Base-by-base conservation (phyloP, 192 early-diverging fungal genomes). In the Endogone sp. region DNA sequence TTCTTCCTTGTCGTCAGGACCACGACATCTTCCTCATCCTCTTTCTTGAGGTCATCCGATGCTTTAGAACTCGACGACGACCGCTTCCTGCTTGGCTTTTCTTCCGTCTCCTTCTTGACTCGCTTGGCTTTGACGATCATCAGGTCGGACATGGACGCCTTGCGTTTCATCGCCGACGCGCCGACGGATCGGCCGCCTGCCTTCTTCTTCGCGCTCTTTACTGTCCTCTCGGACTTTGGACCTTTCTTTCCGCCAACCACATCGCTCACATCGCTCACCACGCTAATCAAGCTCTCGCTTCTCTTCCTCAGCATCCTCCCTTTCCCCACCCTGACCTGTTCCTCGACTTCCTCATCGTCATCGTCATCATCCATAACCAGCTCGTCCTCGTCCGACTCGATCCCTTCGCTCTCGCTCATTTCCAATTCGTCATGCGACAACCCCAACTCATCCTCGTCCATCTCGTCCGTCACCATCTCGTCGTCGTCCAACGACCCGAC, bases 291-390 rank as follows among this genome's bases (percentile, higher is more conserved):
- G 60, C 3, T 26, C 56, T 29, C 11, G 44, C 44, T 28, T 28
- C 31, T 31, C 54, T 23, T 6, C 65, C 65, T 24, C 64, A 49
- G 4, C 29, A 31, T 21, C 69, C 44, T 28, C 31, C 31, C 28
- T 29, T 23, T 6, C 65, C 65, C 24, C 64, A 49, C 8, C 29
- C 44, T 21, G 63, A 56, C 63, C 20, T 8, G 37, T 57, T 31
- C 65, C 64, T 44, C 30, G 20, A 54, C 64, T 26, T 67, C 65
- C 13, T 67, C 65, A 21, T 64, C 30, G 26, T 71, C 74, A 0
- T 76, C 75, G 6, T 76, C 75, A 58, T 76, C 75, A 13, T 67
- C 64, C 28, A 69, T 71, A 2, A 69, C 66, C 63, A 72, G 13
- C 23, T 60, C 67, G 56, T 77, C 71, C 32, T 77, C 65, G 25